Conservation (phyloP, 2,329 filamentous ascomycete genomes). For the Aspergillus oerlinghausenensis region DNA sequence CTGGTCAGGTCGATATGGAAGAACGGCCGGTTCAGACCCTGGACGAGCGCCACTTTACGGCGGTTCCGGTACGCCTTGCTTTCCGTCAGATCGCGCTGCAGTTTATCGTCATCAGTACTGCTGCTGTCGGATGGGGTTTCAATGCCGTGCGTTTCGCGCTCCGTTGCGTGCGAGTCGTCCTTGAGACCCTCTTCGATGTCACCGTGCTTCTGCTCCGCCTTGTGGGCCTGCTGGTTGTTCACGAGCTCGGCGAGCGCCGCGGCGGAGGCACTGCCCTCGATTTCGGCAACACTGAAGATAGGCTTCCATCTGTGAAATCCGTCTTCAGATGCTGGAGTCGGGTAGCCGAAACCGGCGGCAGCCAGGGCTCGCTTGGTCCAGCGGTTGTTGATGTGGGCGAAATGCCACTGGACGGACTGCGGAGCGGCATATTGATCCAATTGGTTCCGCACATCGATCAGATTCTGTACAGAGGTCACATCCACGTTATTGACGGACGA, state of each 20-base stretch:
- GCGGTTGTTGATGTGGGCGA: conserved; percentile 86
- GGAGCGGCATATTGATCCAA: conserved; percentile 80
- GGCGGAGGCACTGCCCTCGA: conserved; percentile 67
- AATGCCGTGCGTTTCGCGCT: conserved; percentile 27
- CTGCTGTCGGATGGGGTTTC: conserved; percentile 27
- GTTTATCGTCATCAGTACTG: conserved; percentile 30
- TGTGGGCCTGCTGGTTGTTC: conserved; percentile 52
- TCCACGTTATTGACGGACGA: conserved; percentile 91
- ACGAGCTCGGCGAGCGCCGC: conserved; percentile 63
- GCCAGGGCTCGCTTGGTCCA: conserved; percentile 92
- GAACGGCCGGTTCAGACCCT: conserved; percentile 81
- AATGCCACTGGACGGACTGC: conserved; percentile 86
- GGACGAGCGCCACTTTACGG: conserved; percentile 60
- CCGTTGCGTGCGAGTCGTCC: conserved; percentile 25
- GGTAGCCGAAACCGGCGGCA: conserved; percentile 83
- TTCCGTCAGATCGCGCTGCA: conserved; percentile 44
- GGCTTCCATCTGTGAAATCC: conserved; percentile 74
- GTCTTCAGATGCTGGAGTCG: conserved; percentile 52
- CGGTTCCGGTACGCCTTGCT: conserved; percentile 44
- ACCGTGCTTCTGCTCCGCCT: conserved; percentile 12
- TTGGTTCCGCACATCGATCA: conserved; percentile 93
- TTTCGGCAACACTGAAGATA: conserved; percentile 90
- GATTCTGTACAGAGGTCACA: conserved; percentile 82
- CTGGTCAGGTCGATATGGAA: conserved; percentile 93
- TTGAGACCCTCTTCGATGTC: conserved; percentile 33